Conservation (phyloP, 805 yeast species). For the Lachancea fermentati region DNA sequence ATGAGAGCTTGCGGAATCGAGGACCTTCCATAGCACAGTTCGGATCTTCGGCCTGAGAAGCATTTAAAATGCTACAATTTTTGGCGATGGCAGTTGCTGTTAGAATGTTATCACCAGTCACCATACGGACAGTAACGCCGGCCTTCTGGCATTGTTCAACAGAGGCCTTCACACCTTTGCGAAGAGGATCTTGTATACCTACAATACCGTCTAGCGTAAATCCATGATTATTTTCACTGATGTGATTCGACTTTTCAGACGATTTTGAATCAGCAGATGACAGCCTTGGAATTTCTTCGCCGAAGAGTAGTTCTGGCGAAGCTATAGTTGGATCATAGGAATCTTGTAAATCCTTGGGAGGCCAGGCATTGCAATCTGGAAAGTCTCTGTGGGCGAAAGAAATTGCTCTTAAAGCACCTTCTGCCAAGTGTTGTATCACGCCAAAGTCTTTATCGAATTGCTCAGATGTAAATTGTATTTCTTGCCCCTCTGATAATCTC, state of each 20-base stretch:
- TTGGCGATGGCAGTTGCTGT: slow-evolving; percentile 91
- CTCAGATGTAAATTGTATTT: slow-evolving; percentile 28
- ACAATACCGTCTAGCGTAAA: slow-evolving; percentile 66
- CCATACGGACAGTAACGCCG: slow-evolving; percentile 95
- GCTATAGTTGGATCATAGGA: slow-evolving; percentile 36
- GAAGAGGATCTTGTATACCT: slow-evolving; percentile 93
- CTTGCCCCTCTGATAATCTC: slow-evolving; percentile 29
- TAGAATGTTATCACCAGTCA: slow-evolving; percentile 89
- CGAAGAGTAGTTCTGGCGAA: slow-evolving; percentile 38
- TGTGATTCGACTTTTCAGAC: slow-evolving; percentile 13
- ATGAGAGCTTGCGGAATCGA: slow-evolving; percentile 61
- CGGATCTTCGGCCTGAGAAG: slow-evolving; percentile 47
- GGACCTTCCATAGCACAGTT: slow-evolving; percentile 90
- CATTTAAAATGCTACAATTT: slow-evolving; percentile 65
- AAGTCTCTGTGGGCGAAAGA: slow-evolving; percentile 81
- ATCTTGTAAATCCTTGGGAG: slow-evolving; percentile 47
- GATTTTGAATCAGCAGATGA: slow-evolving; percentile 16
- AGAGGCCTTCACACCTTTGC: slow-evolving; percentile 86
- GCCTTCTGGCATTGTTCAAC: slow-evolving; percentile 81
- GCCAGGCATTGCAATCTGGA: slow-evolving; percentile 48
- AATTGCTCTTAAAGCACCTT: slow-evolving; percentile 78
- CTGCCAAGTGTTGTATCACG: slow-evolving; percentile 57
- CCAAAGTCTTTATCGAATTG: slow-evolving; percentile 31
- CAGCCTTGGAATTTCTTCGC: slow-evolving; percentile 22
- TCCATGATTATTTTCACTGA: slow-evolving; percentile 31